Percentiles rank a stretch among this genome's conserved stretches.
Conservation (phyloP, 2,329 filamentous ascomycete species). For the Stylonectria norvegica region DNA sequence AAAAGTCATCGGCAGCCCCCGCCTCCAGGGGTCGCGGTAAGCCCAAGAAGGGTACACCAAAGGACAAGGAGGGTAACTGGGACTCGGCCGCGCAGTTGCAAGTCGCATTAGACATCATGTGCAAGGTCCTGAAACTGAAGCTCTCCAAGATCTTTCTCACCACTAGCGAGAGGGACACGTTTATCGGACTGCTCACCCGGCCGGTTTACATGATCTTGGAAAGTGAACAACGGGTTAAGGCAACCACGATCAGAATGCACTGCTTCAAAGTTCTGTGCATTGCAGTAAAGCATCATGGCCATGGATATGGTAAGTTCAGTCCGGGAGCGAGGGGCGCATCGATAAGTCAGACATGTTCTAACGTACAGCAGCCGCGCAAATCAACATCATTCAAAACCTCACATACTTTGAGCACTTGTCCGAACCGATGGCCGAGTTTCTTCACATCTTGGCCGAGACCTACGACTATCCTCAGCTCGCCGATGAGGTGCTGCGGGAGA, state of each 20-base stretch:
- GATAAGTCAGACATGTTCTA: constrained; percentile 14
- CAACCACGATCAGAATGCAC: constrained; percentile 87
- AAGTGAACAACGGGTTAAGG: constrained; percentile 89
- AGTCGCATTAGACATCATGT: constrained; percentile 87
- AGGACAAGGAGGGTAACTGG: constrained; percentile 83
- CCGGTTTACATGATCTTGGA: constrained; percentile 93
- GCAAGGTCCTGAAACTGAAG: constrained; percentile 91
- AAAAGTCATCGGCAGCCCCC: constrained; percentile 71
- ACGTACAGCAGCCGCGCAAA: constrained; percentile 72
- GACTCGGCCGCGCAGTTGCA: constrained; percentile 87
- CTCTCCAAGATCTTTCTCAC: constrained; percentile 91
- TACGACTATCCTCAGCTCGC: constrained; percentile 96
- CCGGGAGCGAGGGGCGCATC: too few relatives aligned
- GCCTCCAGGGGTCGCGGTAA: constrained; percentile 71
- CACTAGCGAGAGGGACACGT: constrained; percentile 93
- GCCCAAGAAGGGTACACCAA: constrained; percentile 71
- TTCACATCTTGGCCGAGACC: constrained; percentile 92
- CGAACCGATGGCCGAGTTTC: constrained; percentile 97
- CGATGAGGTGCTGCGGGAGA: constrained; percentile 87
- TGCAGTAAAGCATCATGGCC: constrained; percentile 94
- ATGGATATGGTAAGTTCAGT: constrained; percentile 75
- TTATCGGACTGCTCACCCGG: constrained; percentile 85
- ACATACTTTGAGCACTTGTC: constrained; percentile 99
- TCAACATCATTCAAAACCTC: constrained; percentile 93
- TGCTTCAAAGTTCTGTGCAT: constrained; percentile 96